Conservation (phyloP, 179 eudicot genomes). For the Spergularia azorica region DNA sequence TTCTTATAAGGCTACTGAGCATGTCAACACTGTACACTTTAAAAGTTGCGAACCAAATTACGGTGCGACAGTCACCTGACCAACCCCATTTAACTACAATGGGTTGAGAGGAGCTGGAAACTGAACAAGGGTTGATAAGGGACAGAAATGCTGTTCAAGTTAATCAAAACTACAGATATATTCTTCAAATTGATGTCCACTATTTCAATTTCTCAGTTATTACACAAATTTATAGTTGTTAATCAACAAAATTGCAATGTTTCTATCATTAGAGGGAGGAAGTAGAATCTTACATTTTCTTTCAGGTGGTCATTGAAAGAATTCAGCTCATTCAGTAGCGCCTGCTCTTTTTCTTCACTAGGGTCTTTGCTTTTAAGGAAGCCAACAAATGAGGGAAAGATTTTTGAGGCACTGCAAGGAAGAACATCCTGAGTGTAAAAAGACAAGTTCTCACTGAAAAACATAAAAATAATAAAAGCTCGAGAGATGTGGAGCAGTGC, state of each 20-base stretch:
- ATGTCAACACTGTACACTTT: background rate
- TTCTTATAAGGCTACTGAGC: background rate
- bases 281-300: conserved; percentile 62
- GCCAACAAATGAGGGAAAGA: conserved; percentile 83
- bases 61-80: background rate
- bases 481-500: background rate
- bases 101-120: too few relatives aligned
- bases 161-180: background rate
- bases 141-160: background rate
- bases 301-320: conserved; percentile 71
- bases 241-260: background rate
- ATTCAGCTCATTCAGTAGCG: conserved; percentile 66
- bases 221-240: background rate
- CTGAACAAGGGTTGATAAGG: background rate
- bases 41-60: background rate
- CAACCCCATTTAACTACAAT: too few relatives aligned
- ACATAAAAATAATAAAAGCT: too few relatives aligned
- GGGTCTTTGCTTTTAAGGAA: conserved; percentile 93
- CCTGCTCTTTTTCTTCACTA: conserved; percentile 84
- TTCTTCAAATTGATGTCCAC: background rate
- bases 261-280: background rate
- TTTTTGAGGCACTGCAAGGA: conserved; percentile 82
- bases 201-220: background rate
- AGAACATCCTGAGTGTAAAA: conserved; percentile 7
- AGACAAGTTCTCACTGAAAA: background rate